A percentile compares a stretch with the other conserved stretches of the same genome.
Conservation (phyloP, 2,329 filamentous ascomycete genomes). For the Botrytis fabae region DNA sequence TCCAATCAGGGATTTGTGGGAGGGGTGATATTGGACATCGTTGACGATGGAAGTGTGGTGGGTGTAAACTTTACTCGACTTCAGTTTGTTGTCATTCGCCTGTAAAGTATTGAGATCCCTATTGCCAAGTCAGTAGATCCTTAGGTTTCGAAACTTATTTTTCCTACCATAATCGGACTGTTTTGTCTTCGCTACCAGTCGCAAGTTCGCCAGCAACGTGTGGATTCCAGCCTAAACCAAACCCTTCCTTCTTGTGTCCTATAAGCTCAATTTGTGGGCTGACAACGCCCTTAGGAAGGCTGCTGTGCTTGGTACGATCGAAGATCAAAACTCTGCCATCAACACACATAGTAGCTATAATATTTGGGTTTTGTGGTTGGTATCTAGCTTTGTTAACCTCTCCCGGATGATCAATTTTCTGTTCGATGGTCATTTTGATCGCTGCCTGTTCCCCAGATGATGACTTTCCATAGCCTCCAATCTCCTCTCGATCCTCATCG, state of each 20-base stretch:
- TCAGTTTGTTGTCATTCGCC: slow-evolving; percentile 67
- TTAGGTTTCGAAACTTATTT: slow-evolving; percentile 7
- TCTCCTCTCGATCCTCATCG: slow-evolving; percentile 87
- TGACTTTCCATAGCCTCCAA: slow-evolving; percentile 85
- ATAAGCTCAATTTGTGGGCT: slow-evolving; percentile 66
- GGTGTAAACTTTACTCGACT: slow-evolving; percentile 73
- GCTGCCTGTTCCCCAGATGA: slow-evolving; percentile 63
- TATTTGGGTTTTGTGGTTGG: slow-evolving; percentile 94
- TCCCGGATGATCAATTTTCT: slow-evolving; percentile 93
- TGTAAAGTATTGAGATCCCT: slow-evolving; percentile 81
- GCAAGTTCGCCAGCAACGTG: slow-evolving; percentile 75
- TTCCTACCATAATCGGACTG: slow-evolving; percentile 82
- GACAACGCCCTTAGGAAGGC: slow-evolving; percentile 58
- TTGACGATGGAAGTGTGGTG: slow-evolving; percentile 93
- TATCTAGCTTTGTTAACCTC: slow-evolving; percentile 99
- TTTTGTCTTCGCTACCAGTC: slow-evolving; percentile 89
- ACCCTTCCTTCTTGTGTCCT: slow-evolving; percentile 87
- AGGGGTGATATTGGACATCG: slow-evolving; percentile 92
- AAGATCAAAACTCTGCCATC: slow-evolving; percentile 90
- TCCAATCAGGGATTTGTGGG: slow-evolving; percentile 81
- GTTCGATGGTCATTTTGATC: slow-evolving; percentile 87
- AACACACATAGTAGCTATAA: slow-evolving; percentile 89
- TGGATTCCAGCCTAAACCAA: slow-evolving; percentile 90
- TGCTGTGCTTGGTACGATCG: slow-evolving; percentile 91
- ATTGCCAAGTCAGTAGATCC: slow-evolving; percentile 12